Evolutionary conservation across 441 rosid genomes (phyloP).

Genomic region (Codiaeum variegatum): DNA sequence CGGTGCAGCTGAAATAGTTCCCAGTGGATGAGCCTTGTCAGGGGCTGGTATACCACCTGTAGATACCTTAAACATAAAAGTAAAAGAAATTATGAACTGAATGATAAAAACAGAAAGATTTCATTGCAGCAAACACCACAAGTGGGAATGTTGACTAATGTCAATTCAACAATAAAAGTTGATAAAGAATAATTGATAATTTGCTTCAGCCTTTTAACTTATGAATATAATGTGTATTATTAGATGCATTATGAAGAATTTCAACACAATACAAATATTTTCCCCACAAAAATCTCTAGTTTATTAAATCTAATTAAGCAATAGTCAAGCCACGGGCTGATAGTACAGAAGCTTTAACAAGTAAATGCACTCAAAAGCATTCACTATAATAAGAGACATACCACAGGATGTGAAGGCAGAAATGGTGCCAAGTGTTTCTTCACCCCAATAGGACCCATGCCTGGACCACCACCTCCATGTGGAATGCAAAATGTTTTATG

Average conservation of each 20-base stretch:
- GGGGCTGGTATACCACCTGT: constrained; percentile 92
- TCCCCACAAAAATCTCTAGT: neutral
- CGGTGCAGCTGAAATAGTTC: constrained; percentile 92
- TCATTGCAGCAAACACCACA: neutral
- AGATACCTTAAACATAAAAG: constrained; percentile 42
- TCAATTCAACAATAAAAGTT: neutral
- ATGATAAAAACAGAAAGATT: constrained; percentile 17
- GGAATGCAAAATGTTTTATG: constrained; percentile 98
- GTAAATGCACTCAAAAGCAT: neutral
- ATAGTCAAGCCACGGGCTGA: constrained; percentile 2
- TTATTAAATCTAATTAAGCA: constrained; percentile 9
- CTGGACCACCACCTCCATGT: constrained; percentile 98
- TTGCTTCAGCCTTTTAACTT: neutral
- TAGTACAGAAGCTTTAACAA: constrained; percentile 4
- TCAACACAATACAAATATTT: neutral
- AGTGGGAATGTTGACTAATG: neutral
- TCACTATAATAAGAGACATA: constrained; percentile 31
- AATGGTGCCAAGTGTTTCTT: constrained; percentile 92
- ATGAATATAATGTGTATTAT: neutral
- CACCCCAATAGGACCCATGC: constrained; percentile 99
- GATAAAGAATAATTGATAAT: neutral
- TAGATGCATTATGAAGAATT: neutral
- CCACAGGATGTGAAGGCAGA: constrained; percentile 96
- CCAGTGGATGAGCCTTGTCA: constrained; percentile 57
- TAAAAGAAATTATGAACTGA: constrained; percentile 18